Evolutionary conservation across 2,329 filamentous ascomycete species (phyloP).

Genomic region (Neopestalotiopsis sp.): DNA sequence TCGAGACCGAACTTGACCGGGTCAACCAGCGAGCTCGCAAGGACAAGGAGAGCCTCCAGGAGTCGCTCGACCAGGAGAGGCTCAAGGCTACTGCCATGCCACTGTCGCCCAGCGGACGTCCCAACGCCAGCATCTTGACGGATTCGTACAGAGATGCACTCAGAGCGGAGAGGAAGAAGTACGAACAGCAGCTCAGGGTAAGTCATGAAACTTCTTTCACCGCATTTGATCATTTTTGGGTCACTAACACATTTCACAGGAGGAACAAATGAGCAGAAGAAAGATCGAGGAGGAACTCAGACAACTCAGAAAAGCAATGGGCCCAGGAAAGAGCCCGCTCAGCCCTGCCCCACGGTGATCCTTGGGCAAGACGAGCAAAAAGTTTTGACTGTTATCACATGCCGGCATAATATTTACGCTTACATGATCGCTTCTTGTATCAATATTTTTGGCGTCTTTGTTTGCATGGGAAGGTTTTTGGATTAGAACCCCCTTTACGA

Average conservation of each 20-base stretch:
- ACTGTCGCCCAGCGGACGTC: conserved; percentile 32
- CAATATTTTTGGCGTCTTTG: conserved; percentile 4
- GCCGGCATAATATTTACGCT: background rate
- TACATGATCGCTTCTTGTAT: conserved; percentile 11
- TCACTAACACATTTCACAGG: conserved; percentile 28
- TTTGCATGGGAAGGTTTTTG: background rate
- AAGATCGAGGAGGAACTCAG: conserved; percentile 40
- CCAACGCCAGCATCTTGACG: conserved; percentile 38
- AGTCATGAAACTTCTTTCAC: conserved; percentile 19
- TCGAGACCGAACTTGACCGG: conserved; percentile 38
- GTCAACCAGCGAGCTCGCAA: conserved; percentile 33
- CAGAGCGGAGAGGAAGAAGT: conserved; percentile 40
- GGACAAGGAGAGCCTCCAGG: conserved; percentile 39
- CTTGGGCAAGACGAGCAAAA: background rate
- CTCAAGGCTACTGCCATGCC: conserved; percentile 32
- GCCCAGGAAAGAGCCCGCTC: conserved; percentile 29
- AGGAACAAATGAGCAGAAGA: conserved; percentile 37
- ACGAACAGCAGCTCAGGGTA: conserved; percentile 41
- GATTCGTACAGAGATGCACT: conserved; percentile 39
- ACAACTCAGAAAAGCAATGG: conserved; percentile 35
- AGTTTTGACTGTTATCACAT: background rate
- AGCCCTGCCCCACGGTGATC: conserved; percentile 11
- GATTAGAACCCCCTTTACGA: background rate
- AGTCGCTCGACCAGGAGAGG: conserved; percentile 38
- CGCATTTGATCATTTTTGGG: too few species aligned